These are phyloP conservation scores for Bryoerythrophyllum caledonicum DNA, from an alignment of 225 moss, liverwort and hornwort genomes.

Conservation along the genomic window DNA sequence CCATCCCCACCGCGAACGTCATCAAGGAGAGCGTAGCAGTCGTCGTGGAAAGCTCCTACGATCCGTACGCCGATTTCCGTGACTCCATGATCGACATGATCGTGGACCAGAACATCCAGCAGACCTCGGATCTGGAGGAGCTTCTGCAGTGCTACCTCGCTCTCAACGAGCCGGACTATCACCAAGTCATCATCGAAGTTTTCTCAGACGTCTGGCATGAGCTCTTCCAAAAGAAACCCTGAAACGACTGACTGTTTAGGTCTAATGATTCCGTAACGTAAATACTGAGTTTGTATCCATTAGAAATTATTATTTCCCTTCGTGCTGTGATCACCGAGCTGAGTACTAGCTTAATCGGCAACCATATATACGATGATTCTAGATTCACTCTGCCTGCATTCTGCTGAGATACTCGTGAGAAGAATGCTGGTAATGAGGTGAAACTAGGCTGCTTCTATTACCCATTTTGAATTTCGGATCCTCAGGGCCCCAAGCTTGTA, in stretches of 20 bases:
- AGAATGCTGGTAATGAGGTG: not conserved
- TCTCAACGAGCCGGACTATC: conserved; percentile 66
- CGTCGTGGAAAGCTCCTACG: conserved; percentile 70
- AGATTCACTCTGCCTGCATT: not conserved
- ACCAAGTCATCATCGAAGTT: conserved; percentile 65
- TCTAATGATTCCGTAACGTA: too few species aligned
- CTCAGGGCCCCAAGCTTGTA: not conserved
- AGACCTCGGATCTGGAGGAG: conserved; percentile 60
- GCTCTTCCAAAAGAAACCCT: conserved; percentile 36
- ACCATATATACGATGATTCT: not conserved
- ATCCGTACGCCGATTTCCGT: conserved; percentile 67
- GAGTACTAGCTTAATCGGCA: not conserved
- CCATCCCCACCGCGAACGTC: conserved; percentile 24
- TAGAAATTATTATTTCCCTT: not conserved
- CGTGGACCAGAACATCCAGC: conserved; percentile 60
- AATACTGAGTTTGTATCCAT: not conserved
- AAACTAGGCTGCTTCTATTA: not conserved
- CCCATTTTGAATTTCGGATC: not conserved
- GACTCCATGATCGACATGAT: conserved; percentile 83
- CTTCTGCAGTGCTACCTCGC: conserved; percentile 75
- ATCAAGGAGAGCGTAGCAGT: conserved; percentile 69
- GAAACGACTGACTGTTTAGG: too few species aligned
- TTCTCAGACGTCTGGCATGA: conserved; percentile 70
- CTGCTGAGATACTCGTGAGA: not conserved
- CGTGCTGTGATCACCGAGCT: too few species aligned